phyloP scores from a whole-genome alignment of 2,329 filamentous ascomycete genomes.

The Cytospora piceicola region DNA sequence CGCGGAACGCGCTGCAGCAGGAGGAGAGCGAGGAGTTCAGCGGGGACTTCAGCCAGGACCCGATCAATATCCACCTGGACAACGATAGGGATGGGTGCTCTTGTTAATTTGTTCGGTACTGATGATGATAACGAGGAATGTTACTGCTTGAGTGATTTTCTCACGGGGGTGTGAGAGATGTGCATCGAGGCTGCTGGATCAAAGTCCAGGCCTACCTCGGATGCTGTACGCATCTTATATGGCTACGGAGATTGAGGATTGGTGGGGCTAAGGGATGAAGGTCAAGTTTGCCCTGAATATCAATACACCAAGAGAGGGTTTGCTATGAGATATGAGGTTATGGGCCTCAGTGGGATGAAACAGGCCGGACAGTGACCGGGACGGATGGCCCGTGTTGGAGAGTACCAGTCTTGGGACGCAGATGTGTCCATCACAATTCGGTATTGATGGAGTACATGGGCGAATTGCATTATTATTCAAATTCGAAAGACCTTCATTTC shows the following conservation, averaged over 20 bases:
- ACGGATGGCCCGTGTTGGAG: constrained; percentile 14
- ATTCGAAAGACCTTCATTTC: not conserved
- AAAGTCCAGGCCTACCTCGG: constrained; percentile 1
- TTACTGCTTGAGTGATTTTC: not conserved
- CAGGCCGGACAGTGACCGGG: not conserved
- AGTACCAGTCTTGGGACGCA: constrained; percentile 7
- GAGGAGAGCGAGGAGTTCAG: constrained; percentile 98
- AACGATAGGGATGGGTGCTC: constrained; percentile 91
- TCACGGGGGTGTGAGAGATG: not conserved
- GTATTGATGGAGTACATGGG: constrained; percentile 6
- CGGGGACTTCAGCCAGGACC: constrained; percentile 88
- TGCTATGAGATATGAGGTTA: constrained; percentile 12
- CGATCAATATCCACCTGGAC: constrained; percentile 97
- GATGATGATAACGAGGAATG: not conserved
- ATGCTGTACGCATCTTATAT: constrained; percentile 17
- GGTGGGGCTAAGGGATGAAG: constrained; percentile 2
- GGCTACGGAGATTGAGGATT: not conserved
- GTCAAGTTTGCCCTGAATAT: constrained; percentile 7
- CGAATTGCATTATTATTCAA: not conserved
- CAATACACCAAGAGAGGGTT: not conserved
- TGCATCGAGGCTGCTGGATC: constrained; percentile 7
- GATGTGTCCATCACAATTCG: too few relatives aligned
- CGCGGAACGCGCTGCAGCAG: constrained; percentile 90
- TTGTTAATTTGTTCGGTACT: constrained; percentile 61
- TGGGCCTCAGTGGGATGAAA: constrained; percentile 13